Conservation (phyloP, 2,329 filamentous ascomycete genomes). For the Alternaria gaisen region DNA sequence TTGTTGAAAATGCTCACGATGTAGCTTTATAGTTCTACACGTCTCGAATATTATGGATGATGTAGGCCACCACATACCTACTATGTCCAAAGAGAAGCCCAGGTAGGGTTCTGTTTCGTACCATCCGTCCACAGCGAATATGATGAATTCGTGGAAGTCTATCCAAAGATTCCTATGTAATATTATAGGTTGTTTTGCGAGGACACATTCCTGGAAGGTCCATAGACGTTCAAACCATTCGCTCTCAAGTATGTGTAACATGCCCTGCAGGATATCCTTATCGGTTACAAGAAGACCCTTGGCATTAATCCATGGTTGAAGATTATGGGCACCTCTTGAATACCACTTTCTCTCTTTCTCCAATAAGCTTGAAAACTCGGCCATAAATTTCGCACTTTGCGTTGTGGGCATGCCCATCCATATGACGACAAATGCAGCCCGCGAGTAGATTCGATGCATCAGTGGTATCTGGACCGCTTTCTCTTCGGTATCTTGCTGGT, state of each 20-base stretch:
- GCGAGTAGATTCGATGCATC: neutral
- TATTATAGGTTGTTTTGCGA: neutral
- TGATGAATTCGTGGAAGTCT: neutral
- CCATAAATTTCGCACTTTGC: neutral
- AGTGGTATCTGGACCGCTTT: neutral
- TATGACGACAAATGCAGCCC: neutral
- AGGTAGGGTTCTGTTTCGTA: no score
- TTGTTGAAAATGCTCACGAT: no score
- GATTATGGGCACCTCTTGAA: neutral
- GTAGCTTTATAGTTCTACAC: accelerated
- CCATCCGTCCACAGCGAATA: no score
- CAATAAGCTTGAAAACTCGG: neutral
- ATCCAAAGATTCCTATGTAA: neutral
- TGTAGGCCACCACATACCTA: no score
- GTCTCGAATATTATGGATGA: accelerated
- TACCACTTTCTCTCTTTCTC: neutral
- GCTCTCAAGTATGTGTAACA: neutral
- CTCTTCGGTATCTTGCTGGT: neutral
- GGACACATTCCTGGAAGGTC: neutral
- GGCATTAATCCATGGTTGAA: neutral
- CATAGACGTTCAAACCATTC: neutral
- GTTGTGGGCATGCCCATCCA: neutral
- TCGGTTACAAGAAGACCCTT: no score
- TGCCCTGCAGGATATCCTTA: neutral
- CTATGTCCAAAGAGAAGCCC: no score